A percentile compares a stretch with the other conserved stretches of the same genome.
phyloP scores from a whole-genome alignment of 139 green algal genomes.

The Chlorella sp. region DNA sequence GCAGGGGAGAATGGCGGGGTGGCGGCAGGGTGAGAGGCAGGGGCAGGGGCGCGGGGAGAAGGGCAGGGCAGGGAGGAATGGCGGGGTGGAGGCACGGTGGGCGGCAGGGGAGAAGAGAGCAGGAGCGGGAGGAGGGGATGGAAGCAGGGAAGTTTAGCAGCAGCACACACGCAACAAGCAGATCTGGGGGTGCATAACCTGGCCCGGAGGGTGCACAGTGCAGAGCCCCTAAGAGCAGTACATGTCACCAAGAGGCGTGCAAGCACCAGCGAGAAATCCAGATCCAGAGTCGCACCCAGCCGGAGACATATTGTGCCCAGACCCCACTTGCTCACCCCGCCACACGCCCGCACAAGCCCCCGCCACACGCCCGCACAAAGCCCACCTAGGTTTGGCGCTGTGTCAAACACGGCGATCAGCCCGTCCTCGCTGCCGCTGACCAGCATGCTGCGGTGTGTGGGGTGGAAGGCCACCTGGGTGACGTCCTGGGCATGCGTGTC shows the following conservation, averaged over 20 bases:
- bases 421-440: conserved; percentile 75
- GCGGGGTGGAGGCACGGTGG: background rate
- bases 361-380: no score
- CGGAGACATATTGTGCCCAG: no score
- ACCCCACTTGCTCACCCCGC: background rate
- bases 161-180: no score
- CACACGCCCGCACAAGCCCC: background rate
- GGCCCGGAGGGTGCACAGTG: no score
- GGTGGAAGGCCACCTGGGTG: conserved; percentile 67
- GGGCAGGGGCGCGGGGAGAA: no score
- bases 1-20: no score
- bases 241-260: background rate
- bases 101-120: no score
- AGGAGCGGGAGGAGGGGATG: background rate
- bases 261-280: background rate
- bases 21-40: no score
- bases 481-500: conserved; percentile 78
- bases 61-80: background rate
- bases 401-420: conserved; percentile 78
- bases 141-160: no score
- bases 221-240: no score
- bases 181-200: no score
- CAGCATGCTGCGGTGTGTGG: conserved; percentile 36
- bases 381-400: conserved; percentile 48
- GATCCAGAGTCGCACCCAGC: background rate